Base-by-base conservation (phyloP, 768 basidiomycete species). In the Kwoniella europaea region DNA sequence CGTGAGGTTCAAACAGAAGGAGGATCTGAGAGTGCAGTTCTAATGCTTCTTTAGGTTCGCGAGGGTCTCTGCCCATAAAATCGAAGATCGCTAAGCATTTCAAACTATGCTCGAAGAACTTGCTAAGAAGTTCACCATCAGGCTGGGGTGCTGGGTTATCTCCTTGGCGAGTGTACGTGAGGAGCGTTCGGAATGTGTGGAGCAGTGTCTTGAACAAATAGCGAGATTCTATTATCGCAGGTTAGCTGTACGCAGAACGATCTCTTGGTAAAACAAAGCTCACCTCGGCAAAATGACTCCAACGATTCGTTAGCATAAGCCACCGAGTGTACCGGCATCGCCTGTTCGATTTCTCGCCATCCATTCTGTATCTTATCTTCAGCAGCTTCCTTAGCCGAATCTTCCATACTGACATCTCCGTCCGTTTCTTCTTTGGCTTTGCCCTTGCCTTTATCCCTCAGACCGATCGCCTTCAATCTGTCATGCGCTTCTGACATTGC, bases 121-220 rank as follows among this genome's bases (percentile, higher is more conserved):
- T 89, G 66, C 91, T 90, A 68, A 98, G 89, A 50, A 94, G 84
- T n/a, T 89, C 89, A 12, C 94, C 94, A 76, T 98, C 92, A 2
- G 93, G 90, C 59, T 89, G 85, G 1, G 90, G 88, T 0, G 90
- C 91, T 9, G 75, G 71, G 20, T 71, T 64, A 18, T 92, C 91
- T 67, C 90, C 88, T 80, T 92, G 92, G 77, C 91, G 91, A 75
- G 98, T 84, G 12, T 89, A 89, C 18, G 87, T 85, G 4, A 97
- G 87, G 71, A 91, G 90, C 0, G 90, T 89, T 20, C 94, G 91
- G 79, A 95, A 90, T 0, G 92, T 94, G 74, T 93, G 93, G 7
- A 96, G 86, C 59, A 98, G 87, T 2, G 93, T 92, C 65, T 93
- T 90, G 83, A 93, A 92, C 27, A 99, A 87, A 67, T 90, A 86